phyloP scores from a whole-genome alignment of 345 rosid genomes.

The Melaleuca alternifolia region DNA sequence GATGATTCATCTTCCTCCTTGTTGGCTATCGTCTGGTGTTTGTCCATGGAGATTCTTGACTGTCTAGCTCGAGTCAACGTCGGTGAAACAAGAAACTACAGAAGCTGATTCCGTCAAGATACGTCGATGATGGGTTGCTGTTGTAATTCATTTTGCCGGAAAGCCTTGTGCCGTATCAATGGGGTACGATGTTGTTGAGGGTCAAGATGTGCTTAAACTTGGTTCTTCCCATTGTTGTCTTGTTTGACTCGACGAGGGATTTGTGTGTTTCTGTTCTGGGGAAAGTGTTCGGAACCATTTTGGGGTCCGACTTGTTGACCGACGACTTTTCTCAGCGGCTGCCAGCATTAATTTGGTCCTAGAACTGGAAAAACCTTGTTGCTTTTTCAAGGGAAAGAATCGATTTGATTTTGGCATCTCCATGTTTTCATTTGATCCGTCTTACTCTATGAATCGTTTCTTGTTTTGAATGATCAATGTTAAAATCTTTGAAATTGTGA shows the following conservation, averaged over 20 bases:
- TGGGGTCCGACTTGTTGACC: background rate
- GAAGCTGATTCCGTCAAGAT: background rate
- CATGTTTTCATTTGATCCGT: background rate
- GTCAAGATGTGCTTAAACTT: background rate
- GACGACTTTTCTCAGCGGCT: background rate
- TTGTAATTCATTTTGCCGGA: background rate
- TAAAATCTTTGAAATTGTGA: rapidly evolving
- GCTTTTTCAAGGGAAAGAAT: background rate
- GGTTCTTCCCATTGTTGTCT: background rate
- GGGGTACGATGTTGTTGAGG: background rate
- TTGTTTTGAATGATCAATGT: rapidly evolving
- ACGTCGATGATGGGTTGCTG: background rate
- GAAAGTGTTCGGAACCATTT: background rate
- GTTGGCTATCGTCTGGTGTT: background rate
- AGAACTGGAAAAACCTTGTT: background rate
- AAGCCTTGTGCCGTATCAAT: background rate
- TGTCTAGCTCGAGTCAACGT: background rate
- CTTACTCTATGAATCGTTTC: background rate
- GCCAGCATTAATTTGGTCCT: background rate
- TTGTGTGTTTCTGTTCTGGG: too few species aligned
- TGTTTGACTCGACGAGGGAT: background rate
- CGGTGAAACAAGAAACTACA: background rate
- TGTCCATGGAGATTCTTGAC: background rate
- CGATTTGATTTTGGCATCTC: background rate
- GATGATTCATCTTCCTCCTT: background rate